Base-by-base conservation (phyloP, 1,284 basidiomycete species). In the Apiotrichum siamense region DNA sequence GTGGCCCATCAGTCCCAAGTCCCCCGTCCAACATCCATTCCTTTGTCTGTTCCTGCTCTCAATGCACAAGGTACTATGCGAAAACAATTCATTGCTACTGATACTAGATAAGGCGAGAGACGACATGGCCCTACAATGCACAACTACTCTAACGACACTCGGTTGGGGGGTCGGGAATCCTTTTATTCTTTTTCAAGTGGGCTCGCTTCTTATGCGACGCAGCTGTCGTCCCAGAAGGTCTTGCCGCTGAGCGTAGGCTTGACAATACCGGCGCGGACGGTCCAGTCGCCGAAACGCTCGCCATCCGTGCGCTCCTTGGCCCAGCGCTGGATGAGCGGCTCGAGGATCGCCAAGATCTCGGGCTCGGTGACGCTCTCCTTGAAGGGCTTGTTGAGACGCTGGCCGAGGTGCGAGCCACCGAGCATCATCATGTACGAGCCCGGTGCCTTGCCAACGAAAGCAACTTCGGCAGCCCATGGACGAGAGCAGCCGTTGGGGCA, bases 401-500 rank as follows among this genome's bases (percentile, higher is more conserved):
- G 86, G 41, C 94, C 96, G 60, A 89, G 80, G 77, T 91, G 94
- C 9, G 90, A 91, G 55, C 94, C 96, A 50, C 96, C 94, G 23
- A 98, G 83, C 39, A 97, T 81, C 93, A 98, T 97, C 65, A 87
- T 74, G 72, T 98, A 98, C 37, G 84, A 82, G 18, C 91, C 93
- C 1, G 87, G 90, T 0, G 94, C 93, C 76, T 97, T 98, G 46
- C 94, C 94, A 42, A 98, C 86, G 64, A 98, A 97, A 0, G 90
- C 93, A 33, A 97, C 81, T 78, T 98, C 93, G 79, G 87, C 94
- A 49, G 94, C 78, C 76, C 94, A 97, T n/a, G 94, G 93, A 55
- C 93, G 80, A 11, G 90, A 87, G 69, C 91, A 93, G 48, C 70
- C 91, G 68, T 94, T 94, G 12, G 91, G 91, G 69, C 91, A 94